Evolutionary conservation across 495 filamentous ascomycete species (phyloP).

Genomic region (Penicillium canariense): DNA sequence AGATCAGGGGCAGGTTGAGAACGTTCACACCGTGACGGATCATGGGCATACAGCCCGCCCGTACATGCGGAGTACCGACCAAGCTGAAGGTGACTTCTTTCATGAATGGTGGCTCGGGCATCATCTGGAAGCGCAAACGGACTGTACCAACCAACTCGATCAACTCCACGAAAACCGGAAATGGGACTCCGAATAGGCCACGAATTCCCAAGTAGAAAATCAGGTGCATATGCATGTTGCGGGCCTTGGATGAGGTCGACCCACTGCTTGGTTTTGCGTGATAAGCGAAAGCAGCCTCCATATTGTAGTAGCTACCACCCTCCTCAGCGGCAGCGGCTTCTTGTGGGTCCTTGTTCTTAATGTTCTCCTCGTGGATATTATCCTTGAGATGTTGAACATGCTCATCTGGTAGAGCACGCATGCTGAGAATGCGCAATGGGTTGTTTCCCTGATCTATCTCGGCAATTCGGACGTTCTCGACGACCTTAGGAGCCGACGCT

Average conservation of each 20-base stretch:
- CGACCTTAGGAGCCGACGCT: conserved; percentile 81
- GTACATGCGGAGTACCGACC: conserved; percentile 86
- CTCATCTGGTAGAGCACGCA: conserved; percentile 79
- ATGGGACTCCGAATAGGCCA: conserved; percentile 75
- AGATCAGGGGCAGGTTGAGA: conserved; percentile 87
- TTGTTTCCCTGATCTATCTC: conserved; percentile 94
- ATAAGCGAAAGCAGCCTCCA: conserved; percentile 92
- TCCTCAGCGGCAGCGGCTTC: conserved; percentile 87
- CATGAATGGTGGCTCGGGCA: conserved; percentile 84
- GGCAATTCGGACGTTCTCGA: conserved; percentile 93
- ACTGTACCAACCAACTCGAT: conserved; percentile 84
- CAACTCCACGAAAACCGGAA: conserved; percentile 86
- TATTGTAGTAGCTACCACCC: conserved; percentile 89
- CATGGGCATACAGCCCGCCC: conserved; percentile 91
- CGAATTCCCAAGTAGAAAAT: conserved; percentile 86
- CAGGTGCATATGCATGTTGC: conserved; percentile 96
- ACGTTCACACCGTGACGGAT: conserved; percentile 85
- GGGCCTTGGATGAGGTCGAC: conserved; percentile 70
- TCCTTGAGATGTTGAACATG: conserved; percentile 79
- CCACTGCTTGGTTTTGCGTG: conserved; percentile 75
- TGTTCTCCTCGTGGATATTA: conserved; percentile 72
- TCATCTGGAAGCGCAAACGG: conserved; percentile 75
- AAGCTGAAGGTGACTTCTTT: conserved; percentile 91
- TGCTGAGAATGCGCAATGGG: conserved; percentile 81
- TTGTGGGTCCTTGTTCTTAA: conserved; percentile 78